Base-by-base conservation (phyloP, 1,139 yeast genomes). In the Martiniozyma asiatica region DNA sequence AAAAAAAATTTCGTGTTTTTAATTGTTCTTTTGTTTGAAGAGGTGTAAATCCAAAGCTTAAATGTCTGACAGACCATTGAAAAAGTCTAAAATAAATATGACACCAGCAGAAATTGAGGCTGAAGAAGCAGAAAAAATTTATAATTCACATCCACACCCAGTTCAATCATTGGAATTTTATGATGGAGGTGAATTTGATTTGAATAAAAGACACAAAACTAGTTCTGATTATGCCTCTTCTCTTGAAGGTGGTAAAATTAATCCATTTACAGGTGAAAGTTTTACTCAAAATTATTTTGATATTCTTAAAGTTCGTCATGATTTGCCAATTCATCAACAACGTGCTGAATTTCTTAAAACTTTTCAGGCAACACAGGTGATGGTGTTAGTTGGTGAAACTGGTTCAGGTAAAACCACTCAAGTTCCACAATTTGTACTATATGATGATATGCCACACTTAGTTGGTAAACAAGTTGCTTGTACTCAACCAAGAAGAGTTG, bases 401-500 rank as follows among this genome's bases (percentile, higher is more conserved):
- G 92, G 92, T 48, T 78, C 87, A 1, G 89, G 92, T 61, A 75
- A 77, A 50, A 73, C 87, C 6, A 75, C 89, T 1, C 85, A 79
- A 55, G 77, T 77, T 17, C 81, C 85, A 4, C 84, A 76, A 49
- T 74, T 76, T 48, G 98, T 61, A 76, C 54, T 87, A 29, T 80
- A 73, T 48, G 97, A 87, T 54, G 74, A 70, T 8, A 73, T 71
- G 20, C 89, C 94, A 0, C 97, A 96, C 1, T 76, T 87, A 80
- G 82, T 89, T 47, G 98, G 96, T 34, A 70, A 43, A 70, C 77
- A 16, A 76, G 77, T 49, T 47, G 96, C 97, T 0, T 65, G 89
- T 17, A 89, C 99, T 0, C 98, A 89, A 55, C 98, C 99, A 1
- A 72, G 99, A 61, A 71, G 99, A 58, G 98, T 89, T 35, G 99